Conservation (phyloP, 2,329 filamentous ascomycete genomes). For the Biscogniauxia sp. region DNA sequence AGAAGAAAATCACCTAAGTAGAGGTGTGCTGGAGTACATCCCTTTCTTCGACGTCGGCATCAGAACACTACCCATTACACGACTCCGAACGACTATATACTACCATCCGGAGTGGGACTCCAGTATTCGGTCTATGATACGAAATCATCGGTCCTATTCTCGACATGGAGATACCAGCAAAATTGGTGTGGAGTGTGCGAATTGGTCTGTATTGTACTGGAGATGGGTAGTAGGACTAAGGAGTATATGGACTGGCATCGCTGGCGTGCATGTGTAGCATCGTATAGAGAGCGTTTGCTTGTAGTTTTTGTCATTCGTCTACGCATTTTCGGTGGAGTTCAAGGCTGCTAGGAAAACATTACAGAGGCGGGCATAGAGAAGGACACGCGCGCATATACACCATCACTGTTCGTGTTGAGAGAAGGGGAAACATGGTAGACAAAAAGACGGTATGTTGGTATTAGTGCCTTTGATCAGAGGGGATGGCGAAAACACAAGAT, state of each 20-base stretch:
- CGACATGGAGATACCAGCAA: not conserved
- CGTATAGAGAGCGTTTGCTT: not conserved
- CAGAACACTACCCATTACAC: not conserved
- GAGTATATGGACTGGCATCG: not conserved
- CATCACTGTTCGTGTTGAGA: too few relatives aligned
- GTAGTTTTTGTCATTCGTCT: not conserved
- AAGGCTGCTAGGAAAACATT: not conserved
- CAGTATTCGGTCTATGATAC: not conserved
- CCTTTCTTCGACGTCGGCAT: not conserved
- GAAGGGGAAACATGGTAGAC: not conserved
- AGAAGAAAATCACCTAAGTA: conserved; percentile 6
- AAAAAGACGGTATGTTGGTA: not conserved
- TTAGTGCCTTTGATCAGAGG: not conserved
- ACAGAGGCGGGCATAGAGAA: not conserved
- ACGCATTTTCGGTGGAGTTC: not conserved
- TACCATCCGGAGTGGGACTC: not conserved
- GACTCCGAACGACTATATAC: not conserved
- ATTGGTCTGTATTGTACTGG: not conserved
- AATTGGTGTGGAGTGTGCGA: not conserved
- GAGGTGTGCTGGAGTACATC: not conserved
- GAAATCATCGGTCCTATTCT: not conserved
- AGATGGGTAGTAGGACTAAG: not conserved
- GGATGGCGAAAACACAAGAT: not conserved
- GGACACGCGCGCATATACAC: too few relatives aligned
- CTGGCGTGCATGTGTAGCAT: not conserved